A percentile compares a stretch with the other conserved stretches of the same genome.
These are phyloP conservation scores for Daedalea quercina DNA, from an alignment of 768 basidiomycete genomes.

Conservation along the genomic window DNA sequence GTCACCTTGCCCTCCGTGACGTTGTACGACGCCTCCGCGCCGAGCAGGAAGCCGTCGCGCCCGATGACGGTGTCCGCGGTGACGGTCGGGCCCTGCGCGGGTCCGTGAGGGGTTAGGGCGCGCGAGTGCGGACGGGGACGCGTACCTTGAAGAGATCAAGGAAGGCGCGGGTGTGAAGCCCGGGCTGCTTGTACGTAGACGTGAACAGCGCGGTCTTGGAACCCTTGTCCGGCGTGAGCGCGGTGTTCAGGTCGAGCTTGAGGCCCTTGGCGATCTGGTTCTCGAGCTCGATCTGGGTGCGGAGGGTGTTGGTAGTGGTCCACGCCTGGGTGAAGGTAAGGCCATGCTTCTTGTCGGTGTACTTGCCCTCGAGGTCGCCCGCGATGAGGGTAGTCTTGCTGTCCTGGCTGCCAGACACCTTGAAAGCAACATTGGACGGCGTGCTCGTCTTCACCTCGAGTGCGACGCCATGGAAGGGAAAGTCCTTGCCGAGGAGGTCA, in stretches of 20 bases:
- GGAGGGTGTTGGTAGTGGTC: slow-evolving; percentile 92
- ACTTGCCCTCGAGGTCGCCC: slow-evolving; percentile 96
- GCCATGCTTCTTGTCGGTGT: slow-evolving; percentile 85
- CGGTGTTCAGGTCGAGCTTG: slow-evolving; percentile 86
- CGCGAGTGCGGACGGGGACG: slow-evolving; percentile 2
- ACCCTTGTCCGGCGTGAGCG: slow-evolving; percentile 82
- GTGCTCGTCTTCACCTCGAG: slow-evolving; percentile 89
- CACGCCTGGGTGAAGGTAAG: slow-evolving; percentile 92
- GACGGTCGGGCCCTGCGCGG: slow-evolving; percentile 89
- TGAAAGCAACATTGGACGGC: slow-evolving; percentile 88
- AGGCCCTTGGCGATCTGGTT: slow-evolving; percentile 96
- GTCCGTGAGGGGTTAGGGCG: neutral
- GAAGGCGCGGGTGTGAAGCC: slow-evolving; percentile 83
- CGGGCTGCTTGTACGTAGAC: slow-evolving; percentile 92
- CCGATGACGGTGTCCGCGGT: slow-evolving; percentile 94
- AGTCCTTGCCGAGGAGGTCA: slow-evolving; percentile 92
- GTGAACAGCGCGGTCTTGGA: slow-evolving; percentile 79
- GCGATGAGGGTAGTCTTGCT: slow-evolving; percentile 64
- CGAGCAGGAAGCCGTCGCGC: slow-evolving; percentile 95
- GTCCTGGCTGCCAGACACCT: slow-evolving; percentile 81
- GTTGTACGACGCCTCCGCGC: slow-evolving; percentile 95
- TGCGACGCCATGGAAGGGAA: slow-evolving; percentile 62
- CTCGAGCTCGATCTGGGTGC: slow-evolving; percentile 89
- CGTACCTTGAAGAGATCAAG: slow-evolving; percentile 92
- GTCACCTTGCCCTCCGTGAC: slow-evolving; percentile 89